Evolutionary conservation across 306 rosid species (phyloP).

Genomic region (Begonia peltatifolia): DNA sequence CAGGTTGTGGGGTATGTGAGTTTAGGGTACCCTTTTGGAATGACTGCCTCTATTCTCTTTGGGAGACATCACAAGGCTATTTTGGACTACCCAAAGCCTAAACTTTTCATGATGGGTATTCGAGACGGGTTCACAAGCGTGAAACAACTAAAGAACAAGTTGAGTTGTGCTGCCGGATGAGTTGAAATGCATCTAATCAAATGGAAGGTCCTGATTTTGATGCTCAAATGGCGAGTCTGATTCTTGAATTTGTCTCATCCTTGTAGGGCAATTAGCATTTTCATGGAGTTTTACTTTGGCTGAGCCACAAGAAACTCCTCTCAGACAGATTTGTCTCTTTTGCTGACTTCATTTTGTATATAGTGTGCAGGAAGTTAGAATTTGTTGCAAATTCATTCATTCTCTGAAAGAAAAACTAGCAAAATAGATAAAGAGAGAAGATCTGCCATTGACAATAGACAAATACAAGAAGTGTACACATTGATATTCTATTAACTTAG

Average conservation of each 20-base stretch:
- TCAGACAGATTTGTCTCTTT: no score
- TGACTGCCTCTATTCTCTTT: slow-evolving; percentile 69
- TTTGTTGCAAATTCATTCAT: no score
- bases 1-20: slow-evolving; percentile 73
- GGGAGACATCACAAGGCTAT: slow-evolving; percentile 82
- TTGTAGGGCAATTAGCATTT: slow-evolving; percentile 19
- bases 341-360: no score
- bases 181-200: slow-evolving; percentile 55
- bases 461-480: no score
- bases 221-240: slow-evolving; percentile 62
- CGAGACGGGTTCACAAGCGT: slow-evolving; percentile 79
- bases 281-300: background rate
- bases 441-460: no score
- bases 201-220: slow-evolving; percentile 89
- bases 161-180: slow-evolving; percentile 49
- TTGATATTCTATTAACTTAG: no score
- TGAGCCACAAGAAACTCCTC: no score
- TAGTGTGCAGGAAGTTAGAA: no score
- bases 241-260: slow-evolving; percentile 36
- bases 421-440: no score
- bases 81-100: slow-evolving; percentile 55
- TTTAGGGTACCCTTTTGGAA: slow-evolving; percentile 90
- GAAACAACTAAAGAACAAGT: slow-evolving; percentile 67
- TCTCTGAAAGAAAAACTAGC: no score
- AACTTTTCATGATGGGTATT: slow-evolving; percentile 83